These are phyloP conservation scores for Paraglomus occultum DNA, from an alignment of 192 early-diverging fungal species.

Conservation along the genomic window DNA sequence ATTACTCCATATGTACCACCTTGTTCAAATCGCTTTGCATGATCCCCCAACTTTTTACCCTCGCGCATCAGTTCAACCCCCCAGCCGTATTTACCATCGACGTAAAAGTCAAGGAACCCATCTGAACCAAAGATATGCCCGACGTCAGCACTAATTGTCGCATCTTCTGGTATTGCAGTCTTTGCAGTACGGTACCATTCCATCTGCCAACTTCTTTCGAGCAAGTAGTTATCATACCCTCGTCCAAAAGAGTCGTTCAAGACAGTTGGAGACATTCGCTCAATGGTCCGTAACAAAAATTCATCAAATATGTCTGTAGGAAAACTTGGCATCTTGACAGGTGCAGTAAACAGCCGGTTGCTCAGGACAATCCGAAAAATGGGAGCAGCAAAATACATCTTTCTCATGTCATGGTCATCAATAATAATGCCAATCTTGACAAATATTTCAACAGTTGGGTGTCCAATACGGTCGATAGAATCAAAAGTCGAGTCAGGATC, in stretches of 20 bases:
- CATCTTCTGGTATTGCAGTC: conserved; percentile 26
- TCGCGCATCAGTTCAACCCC: conserved; percentile 15
- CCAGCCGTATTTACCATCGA: conserved; percentile 27
- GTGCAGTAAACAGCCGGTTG: neutral
- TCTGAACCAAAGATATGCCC: conserved; percentile 15
- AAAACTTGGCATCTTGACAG: neutral
- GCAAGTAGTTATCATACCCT: conserved; percentile 16
- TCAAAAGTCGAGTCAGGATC: neutral
- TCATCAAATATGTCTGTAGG: neutral
- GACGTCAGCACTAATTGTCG: conserved; percentile 20
- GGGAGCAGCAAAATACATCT: conserved; percentile 9
- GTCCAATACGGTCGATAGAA: neutral
- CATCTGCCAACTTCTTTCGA: conserved; percentile 40
- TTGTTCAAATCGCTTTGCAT: conserved; percentile 19
- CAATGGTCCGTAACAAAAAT: conserved; percentile 12
- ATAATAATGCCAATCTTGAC: conserved; percentile 3
- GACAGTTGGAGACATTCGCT: conserved; percentile 10
- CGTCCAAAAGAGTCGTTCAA: conserved; percentile 1
- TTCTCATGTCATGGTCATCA: neutral
- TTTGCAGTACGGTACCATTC: conserved; percentile 32
- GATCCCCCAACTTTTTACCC: conserved; percentile 1
- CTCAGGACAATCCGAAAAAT: conserved; percentile 6
- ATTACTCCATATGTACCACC: conserved; percentile 12
- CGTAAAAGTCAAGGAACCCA: conserved; percentile 29
- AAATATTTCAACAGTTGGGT: conserved; percentile 1